These are phyloP conservation scores for Ganoderma lucidum DNA, from an alignment of 1,284 basidiomycete species.

Conservation along the genomic window DNA sequence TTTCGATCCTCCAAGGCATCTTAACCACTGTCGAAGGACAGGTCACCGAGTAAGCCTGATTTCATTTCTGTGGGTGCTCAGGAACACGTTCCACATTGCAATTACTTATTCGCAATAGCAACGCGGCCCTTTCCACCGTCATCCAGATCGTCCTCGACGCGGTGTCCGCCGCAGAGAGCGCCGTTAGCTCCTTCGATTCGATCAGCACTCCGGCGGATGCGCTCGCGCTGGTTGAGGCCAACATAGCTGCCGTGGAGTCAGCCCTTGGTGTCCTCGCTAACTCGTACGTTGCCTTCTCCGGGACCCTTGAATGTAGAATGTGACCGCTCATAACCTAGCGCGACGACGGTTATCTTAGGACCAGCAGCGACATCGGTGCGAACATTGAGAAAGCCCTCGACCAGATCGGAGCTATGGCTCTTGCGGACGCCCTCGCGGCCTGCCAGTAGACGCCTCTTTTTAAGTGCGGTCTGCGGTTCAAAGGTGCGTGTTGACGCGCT, in stretches of 20 bases:
- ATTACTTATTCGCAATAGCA: conserved; percentile 32
- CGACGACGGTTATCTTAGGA: conserved; percentile 20
- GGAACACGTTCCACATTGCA: not conserved
- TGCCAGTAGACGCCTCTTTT: not conserved
- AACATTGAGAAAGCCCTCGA: conserved; percentile 30
- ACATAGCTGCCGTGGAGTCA: conserved; percentile 41
- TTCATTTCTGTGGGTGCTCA: not conserved
- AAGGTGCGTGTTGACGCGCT: no score
- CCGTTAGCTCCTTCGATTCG: conserved; percentile 44
- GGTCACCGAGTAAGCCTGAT: conserved; percentile 27
- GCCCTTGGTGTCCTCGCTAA: conserved; percentile 41
- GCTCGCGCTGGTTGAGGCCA: conserved; percentile 43
- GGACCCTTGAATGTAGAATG: not conserved
- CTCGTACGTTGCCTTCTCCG: conserved; percentile 40
- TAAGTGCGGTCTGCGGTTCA: not conserved
- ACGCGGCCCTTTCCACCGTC: conserved; percentile 37
- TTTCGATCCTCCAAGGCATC: conserved; percentile 40
- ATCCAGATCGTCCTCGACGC: conserved; percentile 38
- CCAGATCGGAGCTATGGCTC: not conserved
- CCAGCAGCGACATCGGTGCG: conserved; percentile 26
- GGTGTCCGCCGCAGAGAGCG: conserved; percentile 42
- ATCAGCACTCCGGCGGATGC: conserved; percentile 45
- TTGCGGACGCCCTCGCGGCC: not conserved
- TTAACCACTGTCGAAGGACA: conserved; percentile 37
- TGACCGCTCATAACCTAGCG: not conserved